Evolutionary conservation across 225 moss, liverwort and hornwort genomes (phyloP), one percentile per base, ranked within the genome.

Genomic region (Climacium dendroides): DNA sequence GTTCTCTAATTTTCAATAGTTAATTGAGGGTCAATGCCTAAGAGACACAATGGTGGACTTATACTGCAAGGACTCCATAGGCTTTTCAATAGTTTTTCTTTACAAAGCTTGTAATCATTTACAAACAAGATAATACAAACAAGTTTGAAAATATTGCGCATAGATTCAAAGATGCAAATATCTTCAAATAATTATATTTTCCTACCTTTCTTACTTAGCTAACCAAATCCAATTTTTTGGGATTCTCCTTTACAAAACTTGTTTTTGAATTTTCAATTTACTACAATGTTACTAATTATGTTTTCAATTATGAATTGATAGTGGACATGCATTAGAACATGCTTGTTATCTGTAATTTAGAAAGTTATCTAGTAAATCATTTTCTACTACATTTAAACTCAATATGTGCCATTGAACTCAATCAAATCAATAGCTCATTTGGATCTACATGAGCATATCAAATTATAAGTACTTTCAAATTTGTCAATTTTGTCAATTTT

Each of bases 41-140:
- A 65, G 0, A 35, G 1, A 64, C 1, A 32, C 1, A 34, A 3
- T 64, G 5, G 34, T 64, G 1, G 8, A 18, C 9, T 64, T 58
- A 18, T 19, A 17, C 8, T n/a, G n/a, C n/a, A n/a, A n/a, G n/a
- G n/a, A n/a, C n/a, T n/a, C n/a, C n/a, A n/a, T n/a, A n/a, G n/a
- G n/a, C 12, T 67, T 4, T 67, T 22, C 4, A 35, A 35, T 6
- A 65, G 7, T 35, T 73, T 28, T 57, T 83, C 15, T 54, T 57
- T 4, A 67, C 5, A 29, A 83, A 69, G 24, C 5, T 52, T 41
- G n/a, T 54, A 4, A 83, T 70, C 16, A 37, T 63, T 14, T 17
- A 16, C 8, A 32, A 63, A 4, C 8, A 50, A 1, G 19, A 55
- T 26, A 18, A 6, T 70, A 7, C 6, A 83, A 37, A 70, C 3